Conservation (phyloP, 306 rosid species). For the Boehmeria nivea region DNA sequence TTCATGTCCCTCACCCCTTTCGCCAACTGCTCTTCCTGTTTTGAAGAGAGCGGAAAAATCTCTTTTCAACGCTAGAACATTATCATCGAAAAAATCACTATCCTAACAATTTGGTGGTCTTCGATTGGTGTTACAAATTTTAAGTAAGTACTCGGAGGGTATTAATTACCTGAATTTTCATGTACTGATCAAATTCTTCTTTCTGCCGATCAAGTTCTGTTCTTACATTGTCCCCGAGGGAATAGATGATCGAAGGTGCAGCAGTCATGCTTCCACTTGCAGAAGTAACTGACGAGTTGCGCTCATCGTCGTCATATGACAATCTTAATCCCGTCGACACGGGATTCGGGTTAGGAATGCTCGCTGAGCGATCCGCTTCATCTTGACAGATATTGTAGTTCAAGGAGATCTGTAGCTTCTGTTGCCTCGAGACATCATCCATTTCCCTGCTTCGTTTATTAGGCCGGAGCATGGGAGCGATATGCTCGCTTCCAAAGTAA, state of each 20-base stretch:
- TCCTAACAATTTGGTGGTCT: too few species aligned
- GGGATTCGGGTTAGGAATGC: conserved; percentile 68
- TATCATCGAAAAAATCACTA: too few species aligned
- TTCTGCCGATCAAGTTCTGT: conserved; percentile 78
- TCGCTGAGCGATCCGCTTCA: conserved; percentile 58
- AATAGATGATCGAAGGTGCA: conserved; percentile 54
- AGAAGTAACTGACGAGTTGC: conserved; percentile 81
- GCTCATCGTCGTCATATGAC: conserved; percentile 90
- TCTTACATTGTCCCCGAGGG: conserved; percentile 64
- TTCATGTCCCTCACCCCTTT: conserved; percentile 76
- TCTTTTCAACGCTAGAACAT: too few species aligned
- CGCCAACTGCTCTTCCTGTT: conserved; percentile 75
- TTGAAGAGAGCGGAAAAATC: conserved; percentile 6
- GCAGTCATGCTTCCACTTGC: conserved; percentile 81
- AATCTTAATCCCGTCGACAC: conserved; percentile 90
- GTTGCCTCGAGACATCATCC: conserved; percentile 69
- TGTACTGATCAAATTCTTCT: conserved; percentile 70
- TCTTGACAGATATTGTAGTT: conserved; percentile 63
- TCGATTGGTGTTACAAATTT: too few species aligned
- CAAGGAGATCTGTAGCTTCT: conserved; percentile 77
- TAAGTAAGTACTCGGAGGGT: background rate
- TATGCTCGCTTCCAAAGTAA: conserved; percentile 67
- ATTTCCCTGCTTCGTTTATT: conserved; percentile 56
- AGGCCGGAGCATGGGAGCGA: conserved; percentile 50
- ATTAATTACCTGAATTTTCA: conserved; percentile 64